Conservation (phyloP, 1,139 yeast species). For the Suhomyces wounanorum region DNA sequence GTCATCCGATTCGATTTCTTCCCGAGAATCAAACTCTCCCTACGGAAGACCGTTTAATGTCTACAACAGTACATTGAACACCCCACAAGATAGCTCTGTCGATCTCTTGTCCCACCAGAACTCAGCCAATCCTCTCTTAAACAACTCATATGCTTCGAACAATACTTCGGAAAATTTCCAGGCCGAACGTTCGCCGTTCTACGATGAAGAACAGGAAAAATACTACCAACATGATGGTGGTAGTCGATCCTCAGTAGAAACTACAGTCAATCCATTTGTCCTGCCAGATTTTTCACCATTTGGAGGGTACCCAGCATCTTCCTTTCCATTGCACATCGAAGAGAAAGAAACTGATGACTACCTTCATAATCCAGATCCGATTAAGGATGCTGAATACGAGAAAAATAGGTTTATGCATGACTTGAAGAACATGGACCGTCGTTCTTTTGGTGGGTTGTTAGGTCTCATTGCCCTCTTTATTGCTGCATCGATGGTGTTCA, state of each 20-base stretch:
- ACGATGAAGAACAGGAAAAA: background rate
- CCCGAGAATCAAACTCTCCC: slow-evolving; percentile 10
- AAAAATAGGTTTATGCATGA: slow-evolving; percentile 61
- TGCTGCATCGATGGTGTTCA: slow-evolving; percentile 66
- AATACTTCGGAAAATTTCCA: slow-evolving; percentile 5
- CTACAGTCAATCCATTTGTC: slow-evolving; percentile 15
- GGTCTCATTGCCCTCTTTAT: slow-evolving; percentile 59
- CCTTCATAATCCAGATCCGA: slow-evolving; percentile 90
- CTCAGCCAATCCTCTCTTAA: slow-evolving; percentile 13
- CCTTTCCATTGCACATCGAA: slow-evolving; percentile 82
- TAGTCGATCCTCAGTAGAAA: slow-evolving; percentile 5
- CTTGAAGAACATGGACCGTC: slow-evolving; percentile 58
- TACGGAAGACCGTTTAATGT: slow-evolving; percentile 20
- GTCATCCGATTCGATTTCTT: slow-evolving; percentile 11
- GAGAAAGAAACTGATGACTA: slow-evolving; percentile 93
- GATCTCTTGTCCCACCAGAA: slow-evolving; percentile 15
- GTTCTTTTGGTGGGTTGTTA: slow-evolving; percentile 57
- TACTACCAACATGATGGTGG: slow-evolving; percentile 1
- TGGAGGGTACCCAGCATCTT: slow-evolving; percentile 91
- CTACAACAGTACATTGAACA: slow-evolving; percentile 18
- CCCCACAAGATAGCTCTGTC: slow-evolving; percentile 17
- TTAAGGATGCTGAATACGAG: slow-evolving; percentile 78
- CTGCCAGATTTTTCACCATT: slow-evolving; percentile 66
- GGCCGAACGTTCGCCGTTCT: slow-evolving; percentile 3
- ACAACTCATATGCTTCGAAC: slow-evolving; percentile 3